Evolutionary conservation across 129 eudicot species (phyloP), one percentile per base, ranked within the genome.

Genomic region (Chrysanthemum seticuspe): DNA sequence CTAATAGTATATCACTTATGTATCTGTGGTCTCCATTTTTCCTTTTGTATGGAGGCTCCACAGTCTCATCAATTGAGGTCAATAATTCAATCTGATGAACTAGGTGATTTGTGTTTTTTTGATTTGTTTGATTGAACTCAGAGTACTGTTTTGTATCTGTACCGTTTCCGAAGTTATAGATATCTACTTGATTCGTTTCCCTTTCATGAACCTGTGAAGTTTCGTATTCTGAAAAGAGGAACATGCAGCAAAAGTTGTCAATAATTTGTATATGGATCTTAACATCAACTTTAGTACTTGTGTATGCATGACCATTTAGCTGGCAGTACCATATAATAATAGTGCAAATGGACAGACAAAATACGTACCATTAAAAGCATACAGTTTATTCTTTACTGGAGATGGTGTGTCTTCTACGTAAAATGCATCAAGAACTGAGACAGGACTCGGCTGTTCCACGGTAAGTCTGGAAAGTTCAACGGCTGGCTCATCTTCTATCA

Each of bases 381-480:
- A 86, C 44, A 80, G 31, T 80, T 54, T 88, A 80, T 90, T 94
- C 81, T 78, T 84, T 21, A 94, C 84, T 27, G 99, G 99, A 75
- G 99, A 94, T 21, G 89, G 91, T 55, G 84, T 76, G 50, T 86
- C 93, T 77, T 94, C 98, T 25, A 73, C 68, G 67, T 84, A 90
- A 71, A 94, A 90, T 10, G 79, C 87, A 77, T 94, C 93, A 67
- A 94, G 96, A 72, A 94, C 96, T 14, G 98, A 94, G 74, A 87
- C 87, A 49, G 98, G 98, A 60, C 98, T 94, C 6, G 89, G 88
- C 72, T 94, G 98, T 83, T 94, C 99, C 67, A 57, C 4, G 52
- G 78, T 73, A 27, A 79, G 56, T 68, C 74, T 79, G 44, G 75
- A 68, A 74, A 78, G 83, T 80, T 87, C 84, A 61, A 79, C 78